A percentile compares a stretch with the other conserved stretches of the same genome.
Evolutionary conservation across 306 rosid species (phyloP).

Genomic region (Quercus wislizeni): DNA sequence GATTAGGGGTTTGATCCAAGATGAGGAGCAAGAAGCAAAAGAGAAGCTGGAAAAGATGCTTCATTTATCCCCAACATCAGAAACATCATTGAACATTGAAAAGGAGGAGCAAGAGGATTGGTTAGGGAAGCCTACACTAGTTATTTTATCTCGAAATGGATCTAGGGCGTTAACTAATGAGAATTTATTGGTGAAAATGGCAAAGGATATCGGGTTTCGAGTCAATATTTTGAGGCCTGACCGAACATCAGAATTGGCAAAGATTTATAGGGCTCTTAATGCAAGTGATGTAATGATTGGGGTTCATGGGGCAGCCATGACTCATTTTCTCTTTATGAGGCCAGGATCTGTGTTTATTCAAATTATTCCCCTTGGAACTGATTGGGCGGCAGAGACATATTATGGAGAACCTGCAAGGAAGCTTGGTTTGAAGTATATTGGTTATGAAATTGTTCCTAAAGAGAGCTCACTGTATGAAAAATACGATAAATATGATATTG

Average conservation of each 20-base stretch:
- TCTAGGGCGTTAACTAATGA: constrained; percentile 78
- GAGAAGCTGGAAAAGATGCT: constrained; percentile 19
- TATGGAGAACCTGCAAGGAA: constrained; percentile 84
- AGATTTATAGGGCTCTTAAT: constrained; percentile 64
- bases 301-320: constrained; percentile 98
- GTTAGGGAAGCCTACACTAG: constrained; percentile 48
- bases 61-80: constrained; percentile 27
- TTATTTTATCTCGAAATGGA: constrained; percentile 66
- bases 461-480: constrained; percentile 69
- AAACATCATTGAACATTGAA: constrained; percentile 20
- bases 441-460: constrained; percentile 59
- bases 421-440: constrained; percentile 81
- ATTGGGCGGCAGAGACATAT: constrained; percentile 86
- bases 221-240: constrained; percentile 63
- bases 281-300: constrained; percentile 86
- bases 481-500: constrained; percentile 53
- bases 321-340: constrained; percentile 78
- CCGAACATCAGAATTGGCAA: constrained; percentile 73
- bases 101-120: constrained; percentile 14
- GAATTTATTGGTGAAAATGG: constrained; percentile 60
- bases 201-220: constrained; percentile 58
- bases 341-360: constrained; percentile 76
- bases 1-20: constrained; percentile 47
- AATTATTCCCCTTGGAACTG: constrained; percentile 79
- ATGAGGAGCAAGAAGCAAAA: constrained; percentile 46